Evolutionary conservation across 352 stramenopile genomes (phyloP).

Genomic region (Pythium plurisporium): DNA sequence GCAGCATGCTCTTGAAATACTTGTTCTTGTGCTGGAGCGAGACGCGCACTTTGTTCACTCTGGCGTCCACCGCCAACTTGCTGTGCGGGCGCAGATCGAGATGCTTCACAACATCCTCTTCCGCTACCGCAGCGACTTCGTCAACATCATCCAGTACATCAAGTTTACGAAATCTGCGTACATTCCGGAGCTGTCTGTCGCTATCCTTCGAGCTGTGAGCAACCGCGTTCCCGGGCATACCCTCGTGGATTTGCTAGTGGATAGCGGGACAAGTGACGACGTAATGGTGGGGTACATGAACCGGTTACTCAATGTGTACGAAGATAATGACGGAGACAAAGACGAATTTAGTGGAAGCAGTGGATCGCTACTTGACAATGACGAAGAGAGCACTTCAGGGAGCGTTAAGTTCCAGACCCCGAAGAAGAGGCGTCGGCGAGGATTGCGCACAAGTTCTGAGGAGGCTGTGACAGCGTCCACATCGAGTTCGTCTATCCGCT

Average conservation of each 20-base stretch:
- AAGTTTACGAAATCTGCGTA: conserved; percentile 75
- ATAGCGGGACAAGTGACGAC: conserved; percentile 58
- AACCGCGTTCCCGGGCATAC: conserved; percentile 51
- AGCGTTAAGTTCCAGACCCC: conserved; percentile 32
- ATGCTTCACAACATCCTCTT: conserved; percentile 74
- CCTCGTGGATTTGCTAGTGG: conserved; percentile 62
- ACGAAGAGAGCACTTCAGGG: conserved; percentile 22
- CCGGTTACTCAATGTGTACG: conserved; percentile 65
- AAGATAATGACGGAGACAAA: conserved; percentile 31
- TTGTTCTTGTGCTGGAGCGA: conserved; percentile 68
- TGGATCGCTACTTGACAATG: conserved; percentile 6
- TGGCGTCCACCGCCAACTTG: conserved; percentile 47
- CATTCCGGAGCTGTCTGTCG: conserved; percentile 65
- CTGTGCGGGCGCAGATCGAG: conserved; percentile 64
- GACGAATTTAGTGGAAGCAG: neutral
- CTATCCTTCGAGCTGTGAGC: conserved; percentile 68
- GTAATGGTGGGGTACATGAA: conserved; percentile 80
- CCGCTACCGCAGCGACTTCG: conserved; percentile 64
- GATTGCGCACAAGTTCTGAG: neutral
- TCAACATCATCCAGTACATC: conserved; percentile 81
- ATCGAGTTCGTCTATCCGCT: conserved; percentile 44
- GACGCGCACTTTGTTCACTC: conserved; percentile 66
- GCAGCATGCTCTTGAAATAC: conserved; percentile 70
- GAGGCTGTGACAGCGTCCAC: neutral
- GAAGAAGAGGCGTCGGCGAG: conserved; percentile 28